These are phyloP conservation scores for Pseudoneurospora amorphoporcata DNA, from an alignment of 495 filamentous ascomycete species.

Conservation along the genomic window DNA sequence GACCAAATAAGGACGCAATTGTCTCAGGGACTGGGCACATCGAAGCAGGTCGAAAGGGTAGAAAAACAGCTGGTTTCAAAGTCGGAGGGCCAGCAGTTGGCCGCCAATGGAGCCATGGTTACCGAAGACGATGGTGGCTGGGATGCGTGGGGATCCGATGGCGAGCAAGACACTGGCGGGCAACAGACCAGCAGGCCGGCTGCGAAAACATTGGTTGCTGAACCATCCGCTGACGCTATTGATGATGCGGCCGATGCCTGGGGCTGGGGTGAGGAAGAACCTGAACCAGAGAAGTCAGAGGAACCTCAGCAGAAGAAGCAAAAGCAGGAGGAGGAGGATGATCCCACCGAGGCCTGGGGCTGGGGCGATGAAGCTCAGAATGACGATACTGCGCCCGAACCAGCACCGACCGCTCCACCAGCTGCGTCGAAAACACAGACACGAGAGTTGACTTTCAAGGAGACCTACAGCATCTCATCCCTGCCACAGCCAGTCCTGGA, in stretches of 20 bases:
- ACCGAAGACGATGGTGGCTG: conserved; percentile 53
- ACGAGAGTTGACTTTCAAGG: conserved; percentile 60
- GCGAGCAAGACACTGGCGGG: conserved; percentile 29
- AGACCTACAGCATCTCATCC: conserved; percentile 78
- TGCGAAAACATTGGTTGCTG: not conserved
- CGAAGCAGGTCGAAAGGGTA: conserved; percentile 63
- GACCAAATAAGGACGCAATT: conserved; percentile 61
- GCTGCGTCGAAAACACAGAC: conserved; percentile 17
- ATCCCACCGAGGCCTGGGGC: conserved; percentile 56
- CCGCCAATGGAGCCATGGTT: conserved; percentile 38
- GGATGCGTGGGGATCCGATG: conserved; percentile 61
- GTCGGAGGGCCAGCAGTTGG: conserved; percentile 51
- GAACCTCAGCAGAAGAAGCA: conserved; percentile 14
- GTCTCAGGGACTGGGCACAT: conserved; percentile 47
- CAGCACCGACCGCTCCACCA: conserved; percentile 7
- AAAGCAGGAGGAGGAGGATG: conserved; percentile 36
- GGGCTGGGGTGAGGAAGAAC: conserved; percentile 50
- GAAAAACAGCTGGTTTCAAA: conserved; percentile 71
- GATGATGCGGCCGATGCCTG: conserved; percentile 47
- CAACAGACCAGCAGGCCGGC: conserved; percentile 14
- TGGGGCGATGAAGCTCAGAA: conserved; percentile 50
- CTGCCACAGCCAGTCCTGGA: conserved; percentile 68
- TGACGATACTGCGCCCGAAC: conserved; percentile 3
- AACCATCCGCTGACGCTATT: conserved; percentile 15
- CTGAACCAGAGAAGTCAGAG: conserved; percentile 16